phyloP scores from a whole-genome alignment of 345 rosid species.

The Eucalyptus pauciflora region DNA sequence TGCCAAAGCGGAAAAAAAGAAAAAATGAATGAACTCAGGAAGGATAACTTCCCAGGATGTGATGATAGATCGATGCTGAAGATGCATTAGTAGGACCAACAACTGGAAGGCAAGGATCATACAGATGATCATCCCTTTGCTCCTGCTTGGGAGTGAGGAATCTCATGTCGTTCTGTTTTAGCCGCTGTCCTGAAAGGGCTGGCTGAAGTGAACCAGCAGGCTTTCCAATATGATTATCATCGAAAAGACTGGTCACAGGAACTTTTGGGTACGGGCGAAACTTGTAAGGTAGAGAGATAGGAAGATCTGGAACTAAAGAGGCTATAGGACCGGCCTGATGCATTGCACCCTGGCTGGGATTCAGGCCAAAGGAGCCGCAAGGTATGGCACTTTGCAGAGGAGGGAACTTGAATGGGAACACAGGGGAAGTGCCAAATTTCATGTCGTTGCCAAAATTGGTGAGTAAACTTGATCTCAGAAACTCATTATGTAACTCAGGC shows the following conservation, averaged over 20 bases:
- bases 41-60: constrained; percentile 15
- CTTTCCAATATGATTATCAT: constrained; percentile 1
- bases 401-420: constrained; percentile 41
- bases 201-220: constrained; percentile 8
- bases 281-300: constrained; percentile 21
- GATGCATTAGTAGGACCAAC: constrained; percentile 17
- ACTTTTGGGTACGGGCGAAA: constrained; percentile 9
- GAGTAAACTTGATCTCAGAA: constrained; percentile 16
- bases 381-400: constrained; percentile 12
- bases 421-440: constrained; percentile 21
- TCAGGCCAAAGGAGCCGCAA: constrained; percentile 21
- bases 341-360: constrained; percentile 1
- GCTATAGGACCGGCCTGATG: constrained; percentile 16
- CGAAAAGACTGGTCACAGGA: constrained; percentile 9
- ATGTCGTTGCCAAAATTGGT: constrained; percentile 28
- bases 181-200: constrained; percentile 16
- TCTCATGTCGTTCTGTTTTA: constrained; percentile 10
- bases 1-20: background rate
- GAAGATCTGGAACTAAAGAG: constrained; percentile 27
- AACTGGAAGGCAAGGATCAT: constrained; percentile 16
- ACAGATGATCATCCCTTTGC: constrained; percentile 20
- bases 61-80: constrained; percentile 16
- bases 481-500: constrained; percentile 19
- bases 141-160: constrained; percentile 35
- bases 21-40: background rate